phyloP scores from a whole-genome alignment of 139 green algal species.

The Coelastrella sp. region DNA sequence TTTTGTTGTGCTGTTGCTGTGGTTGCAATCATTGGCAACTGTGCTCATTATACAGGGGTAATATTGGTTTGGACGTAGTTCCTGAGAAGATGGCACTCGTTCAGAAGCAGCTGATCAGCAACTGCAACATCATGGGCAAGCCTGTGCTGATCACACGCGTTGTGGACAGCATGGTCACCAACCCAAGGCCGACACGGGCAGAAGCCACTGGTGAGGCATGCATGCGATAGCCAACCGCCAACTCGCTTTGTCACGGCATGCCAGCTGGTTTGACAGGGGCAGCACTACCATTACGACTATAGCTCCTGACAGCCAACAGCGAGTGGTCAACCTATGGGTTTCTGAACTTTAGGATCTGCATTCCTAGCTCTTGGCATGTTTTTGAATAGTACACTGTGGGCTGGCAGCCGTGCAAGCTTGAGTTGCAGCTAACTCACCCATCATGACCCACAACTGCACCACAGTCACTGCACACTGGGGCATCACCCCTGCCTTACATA shows the following conservation, averaged over 20 bases:
- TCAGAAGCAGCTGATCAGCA: slow-evolving; percentile 46
- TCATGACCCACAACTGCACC: background rate
- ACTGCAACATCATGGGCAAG: slow-evolving; percentile 92
- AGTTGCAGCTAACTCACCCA: no score
- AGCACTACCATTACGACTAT: no score
- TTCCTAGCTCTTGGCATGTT: no score
- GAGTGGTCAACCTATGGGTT: no score
- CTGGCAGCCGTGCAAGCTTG: no score
- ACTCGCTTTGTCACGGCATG: no score
- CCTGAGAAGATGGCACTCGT: slow-evolving; percentile 89
- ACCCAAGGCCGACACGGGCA: slow-evolving; percentile 87
- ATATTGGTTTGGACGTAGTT: slow-evolving; percentile 89
- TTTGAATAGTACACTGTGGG: no score
- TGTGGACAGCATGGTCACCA: slow-evolving; percentile 91
- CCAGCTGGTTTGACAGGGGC: no score
- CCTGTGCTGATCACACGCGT: slow-evolving; percentile 89
- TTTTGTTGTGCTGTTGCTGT: background rate
- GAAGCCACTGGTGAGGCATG: slow-evolving; percentile 78
- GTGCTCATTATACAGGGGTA: slow-evolving; percentile 69
- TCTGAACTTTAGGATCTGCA: no score
- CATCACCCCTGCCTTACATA: background rate
- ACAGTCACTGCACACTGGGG: background rate
- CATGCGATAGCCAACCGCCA: background rate
- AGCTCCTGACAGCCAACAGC: no score
- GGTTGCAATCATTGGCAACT: background rate